Percentiles rank a stretch among this genome's conserved stretches.
Evolutionary conservation across 257 asterid species (phyloP).

Genomic region (Gentiana dahurica): DNA sequence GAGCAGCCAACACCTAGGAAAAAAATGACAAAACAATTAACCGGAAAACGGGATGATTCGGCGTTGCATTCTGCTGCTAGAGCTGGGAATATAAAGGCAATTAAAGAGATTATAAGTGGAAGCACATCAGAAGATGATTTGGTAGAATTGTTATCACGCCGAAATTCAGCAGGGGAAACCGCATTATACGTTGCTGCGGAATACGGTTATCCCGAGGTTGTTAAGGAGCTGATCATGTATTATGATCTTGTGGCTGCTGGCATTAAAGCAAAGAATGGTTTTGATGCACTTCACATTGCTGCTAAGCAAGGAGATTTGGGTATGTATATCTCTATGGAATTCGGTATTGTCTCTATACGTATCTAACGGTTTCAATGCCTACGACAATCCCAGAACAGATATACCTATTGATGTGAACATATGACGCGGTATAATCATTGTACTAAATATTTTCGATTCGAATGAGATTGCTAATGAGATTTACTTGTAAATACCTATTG

Average conservation of each 20-base stretch:
- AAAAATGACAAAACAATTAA: conserved; percentile 53
- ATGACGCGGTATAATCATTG: no score
- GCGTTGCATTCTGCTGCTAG: conserved; percentile 58
- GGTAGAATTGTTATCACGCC: conserved; percentile 34
- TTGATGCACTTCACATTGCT: conserved; percentile 74
- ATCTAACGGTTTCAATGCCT: no score
- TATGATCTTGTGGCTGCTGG: conserved; percentile 46
- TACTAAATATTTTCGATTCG: no score
- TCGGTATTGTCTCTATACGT: no score
- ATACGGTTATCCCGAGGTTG: conserved; percentile 38
- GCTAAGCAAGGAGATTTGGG: conserved; percentile 64
- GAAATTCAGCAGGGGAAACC: conserved; percentile 67
- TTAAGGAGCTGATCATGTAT: conserved; percentile 44
- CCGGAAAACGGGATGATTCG: conserved; percentile 58
- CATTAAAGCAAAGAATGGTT: conserved; percentile 60
- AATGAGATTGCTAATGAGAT: no score
- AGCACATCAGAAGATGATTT: conserved; percentile 25
- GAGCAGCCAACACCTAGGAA: conserved; percentile 24
- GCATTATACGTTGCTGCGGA: conserved; percentile 67
- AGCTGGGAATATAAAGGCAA: conserved; percentile 36
- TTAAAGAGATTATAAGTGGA: conserved; percentile 26
- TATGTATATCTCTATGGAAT: conserved; percentile 9
- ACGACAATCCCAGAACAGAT: no score
- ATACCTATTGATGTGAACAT: no score
- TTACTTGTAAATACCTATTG: conserved; percentile 2